These are phyloP conservation scores for Hirschfeldia incana DNA, from an alignment of 345 rosid species.

Conservation along the genomic window DNA sequence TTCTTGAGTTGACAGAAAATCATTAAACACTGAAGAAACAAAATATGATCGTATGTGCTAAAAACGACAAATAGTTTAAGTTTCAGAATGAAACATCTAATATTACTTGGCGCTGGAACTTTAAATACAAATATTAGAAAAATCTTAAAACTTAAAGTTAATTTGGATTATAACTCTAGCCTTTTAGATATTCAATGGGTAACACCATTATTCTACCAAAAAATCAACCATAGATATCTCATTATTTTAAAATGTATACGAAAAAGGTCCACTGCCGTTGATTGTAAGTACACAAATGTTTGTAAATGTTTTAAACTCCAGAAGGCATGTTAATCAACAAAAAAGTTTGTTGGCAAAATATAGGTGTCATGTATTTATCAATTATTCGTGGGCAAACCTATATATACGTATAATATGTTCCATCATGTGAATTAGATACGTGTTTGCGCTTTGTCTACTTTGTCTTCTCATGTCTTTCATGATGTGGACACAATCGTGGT, in stretches of 20 bases:
- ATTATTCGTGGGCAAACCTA: slow-evolving; percentile 1
- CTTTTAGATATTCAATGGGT: neutral
- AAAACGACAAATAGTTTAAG: neutral
- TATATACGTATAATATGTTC: neutral
- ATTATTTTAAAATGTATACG: neutral
- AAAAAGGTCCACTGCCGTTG: neutral
- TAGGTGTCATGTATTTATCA: slow-evolving; percentile 8
- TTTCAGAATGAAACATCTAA: neutral
- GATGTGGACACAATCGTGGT: slow-evolving; percentile 24
- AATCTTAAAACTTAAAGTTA: neutral
- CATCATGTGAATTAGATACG: slow-evolving; percentile 32
- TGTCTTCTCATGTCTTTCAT: slow-evolving; percentile 24
- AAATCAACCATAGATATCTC: neutral
- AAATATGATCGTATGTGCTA: neutral
- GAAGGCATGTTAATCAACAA: neutral
- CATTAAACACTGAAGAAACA: neutral
- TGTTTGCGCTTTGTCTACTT: slow-evolving; percentile 27
- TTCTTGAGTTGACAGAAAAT: neutral
- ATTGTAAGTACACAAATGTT: neutral
- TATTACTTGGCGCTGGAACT: neutral
- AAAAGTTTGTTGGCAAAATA: neutral
- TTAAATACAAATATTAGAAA: neutral
- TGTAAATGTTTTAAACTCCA: neutral
- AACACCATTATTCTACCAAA: neutral
- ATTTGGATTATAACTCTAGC: neutral